These are phyloP conservation scores for Trichoderma virens DNA, from an alignment of 495 filamentous ascomycete genomes.

Conservation along the genomic window DNA sequence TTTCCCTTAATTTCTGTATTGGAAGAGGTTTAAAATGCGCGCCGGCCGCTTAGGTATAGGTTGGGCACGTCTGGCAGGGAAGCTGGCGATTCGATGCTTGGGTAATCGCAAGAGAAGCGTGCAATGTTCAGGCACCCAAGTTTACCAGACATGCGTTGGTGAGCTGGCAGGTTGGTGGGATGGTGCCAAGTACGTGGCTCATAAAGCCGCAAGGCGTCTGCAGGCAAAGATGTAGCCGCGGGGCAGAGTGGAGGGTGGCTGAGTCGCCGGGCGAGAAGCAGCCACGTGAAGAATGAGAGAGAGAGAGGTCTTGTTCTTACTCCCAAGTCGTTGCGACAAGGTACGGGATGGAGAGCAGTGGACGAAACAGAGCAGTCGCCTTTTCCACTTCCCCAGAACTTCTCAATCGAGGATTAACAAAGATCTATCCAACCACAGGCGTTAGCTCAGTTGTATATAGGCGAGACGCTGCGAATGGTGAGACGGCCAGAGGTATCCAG, in stretches of 20 bases:
- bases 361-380: constrained; percentile 26
- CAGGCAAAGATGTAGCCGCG: constrained; percentile 46
- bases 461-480: constrained; percentile 11
- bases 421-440: constrained; percentile 38
- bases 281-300: constrained; percentile 35
- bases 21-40: constrained; percentile 16
- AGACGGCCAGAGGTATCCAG: constrained; percentile 2
- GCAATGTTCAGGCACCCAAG: constrained; percentile 21
- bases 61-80: constrained; percentile 37
- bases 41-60: constrained; percentile 24
- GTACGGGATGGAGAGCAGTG: neutral
- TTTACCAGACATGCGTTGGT: constrained; percentile 51
- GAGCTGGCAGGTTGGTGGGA: constrained; percentile 41
- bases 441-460: constrained; percentile 38
- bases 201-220: constrained; percentile 29
- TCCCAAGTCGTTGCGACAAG: constrained; percentile 15
- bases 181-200: constrained; percentile 8
- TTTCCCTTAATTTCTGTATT: neutral
- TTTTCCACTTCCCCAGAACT: constrained; percentile 23
- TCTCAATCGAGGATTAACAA: constrained; percentile 22
- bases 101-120: constrained; percentile 4
- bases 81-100: constrained; percentile 10
- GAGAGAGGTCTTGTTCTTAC: constrained; percentile 18
- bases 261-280: constrained; percentile 28
- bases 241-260: constrained; percentile 40